Evolutionary conservation across 2,329 filamentous ascomycete genomes (phyloP), one percentile per base, ranked within the genome.

Genomic region (Parafenestella ontariensis): DNA sequence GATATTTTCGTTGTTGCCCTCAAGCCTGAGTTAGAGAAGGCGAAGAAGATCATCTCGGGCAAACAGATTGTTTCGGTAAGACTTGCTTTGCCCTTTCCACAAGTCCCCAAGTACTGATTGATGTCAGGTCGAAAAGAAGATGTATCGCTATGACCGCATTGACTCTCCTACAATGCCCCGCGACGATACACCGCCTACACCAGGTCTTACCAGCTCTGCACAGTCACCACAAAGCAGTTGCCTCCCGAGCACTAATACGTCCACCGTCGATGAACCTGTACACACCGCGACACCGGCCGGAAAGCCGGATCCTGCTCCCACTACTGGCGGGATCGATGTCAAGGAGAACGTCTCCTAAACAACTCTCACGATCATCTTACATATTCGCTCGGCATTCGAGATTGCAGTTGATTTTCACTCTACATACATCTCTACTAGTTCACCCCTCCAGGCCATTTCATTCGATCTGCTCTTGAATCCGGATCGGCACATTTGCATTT

Each of bases 201-300:
- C 87, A 8, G 89, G 89, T 1, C 81, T 91, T 49, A 89, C 87
- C 1, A 88, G 84, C 62, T 88, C 88, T 64, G 85, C 85, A 34
- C 89, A 89, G 69, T 90, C 86, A 59, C 87, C 87, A 1, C 85
- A 87, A 64, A 90, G 85, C 71, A 87, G 81, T 70, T 87, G 83
- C 55, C 81, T 87, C 2, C 84, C 87, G 4, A 90, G 87, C 72
- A 85, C 86, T 2, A 85, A 82, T 59, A 81, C 81, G 33, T 87
- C 86, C 66, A 83, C 84, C 45, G 72, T 78, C 28, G 80, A 82
- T 50, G 78, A 74, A 49, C 71, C 77, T 65, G 70, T 78, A 66
- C 64, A 71, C 59, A 60, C 48, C 36, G 47, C 48, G 26, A 52
- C 48, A 17, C 29, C 53, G 21, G 48, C 40, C 29, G 49, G 55